A percentile compares a stretch with the other conserved stretches of the same genome.
Conservation (phyloP, 2,329 filamentous ascomycete genomes). For the Hymenoscyphus fraxineus region DNA sequence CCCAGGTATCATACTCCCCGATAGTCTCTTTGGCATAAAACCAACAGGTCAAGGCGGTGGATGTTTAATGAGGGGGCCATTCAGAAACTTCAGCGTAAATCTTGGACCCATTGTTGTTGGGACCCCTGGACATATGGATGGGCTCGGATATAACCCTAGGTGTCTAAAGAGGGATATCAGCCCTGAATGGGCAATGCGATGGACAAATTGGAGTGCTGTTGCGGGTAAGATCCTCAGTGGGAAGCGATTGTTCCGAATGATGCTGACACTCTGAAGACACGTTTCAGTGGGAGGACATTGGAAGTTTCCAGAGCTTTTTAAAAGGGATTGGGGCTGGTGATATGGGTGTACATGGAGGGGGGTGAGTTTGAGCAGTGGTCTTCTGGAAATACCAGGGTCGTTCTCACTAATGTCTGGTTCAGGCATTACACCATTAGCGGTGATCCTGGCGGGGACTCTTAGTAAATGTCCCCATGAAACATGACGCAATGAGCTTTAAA, state of each 20-base stretch:
- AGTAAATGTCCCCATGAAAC: constrained; percentile 11
- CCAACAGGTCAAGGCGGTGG: constrained; percentile 51
- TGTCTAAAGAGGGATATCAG: constrained; percentile 9
- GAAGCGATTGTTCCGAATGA: neutral
- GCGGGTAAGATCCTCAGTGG: neutral
- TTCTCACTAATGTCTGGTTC: neutral
- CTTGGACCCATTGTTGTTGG: constrained; percentile 20
- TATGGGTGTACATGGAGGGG: constrained; percentile 17
- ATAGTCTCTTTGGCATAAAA: neutral
- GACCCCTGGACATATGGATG: neutral
- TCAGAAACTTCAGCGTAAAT: constrained; percentile 35
- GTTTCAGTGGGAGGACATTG: neutral
- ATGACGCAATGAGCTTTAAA: neutral
- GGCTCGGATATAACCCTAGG: constrained; percentile 11
- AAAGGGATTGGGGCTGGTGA: neutral
- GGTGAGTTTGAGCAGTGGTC: neutral
- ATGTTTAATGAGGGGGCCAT: constrained; percentile 47
- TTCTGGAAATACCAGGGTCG: neutral
- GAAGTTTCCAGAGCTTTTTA: neutral
- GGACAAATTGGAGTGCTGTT: constrained; percentile 4
- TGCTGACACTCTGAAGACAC: neutral
- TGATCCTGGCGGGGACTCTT: constrained; percentile 43
- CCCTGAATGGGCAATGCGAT: neutral
- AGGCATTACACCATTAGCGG: constrained; percentile 41
- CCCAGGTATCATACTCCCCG: constrained; percentile 24